phyloP scores from a whole-genome alignment of 1,139 yeast species.

The Insectozyma bohioensis region DNA sequence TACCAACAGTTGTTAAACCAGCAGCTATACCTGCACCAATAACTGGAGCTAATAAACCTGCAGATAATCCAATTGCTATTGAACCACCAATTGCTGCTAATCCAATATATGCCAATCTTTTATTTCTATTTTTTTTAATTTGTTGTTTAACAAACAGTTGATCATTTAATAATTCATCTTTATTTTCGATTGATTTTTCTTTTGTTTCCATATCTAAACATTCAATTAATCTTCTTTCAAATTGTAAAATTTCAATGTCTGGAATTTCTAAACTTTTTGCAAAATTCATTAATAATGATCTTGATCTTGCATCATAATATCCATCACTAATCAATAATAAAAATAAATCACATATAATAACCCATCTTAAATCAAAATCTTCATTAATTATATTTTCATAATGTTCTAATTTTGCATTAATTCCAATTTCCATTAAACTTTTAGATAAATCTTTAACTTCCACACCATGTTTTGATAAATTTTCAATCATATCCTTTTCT shows the following conservation, averaged over 20 bases:
- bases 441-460: conserved; percentile 68
- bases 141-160: conserved; percentile 67
- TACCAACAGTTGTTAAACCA: conserved; percentile 92
- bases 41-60: conserved; percentile 94
- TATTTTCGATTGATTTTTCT: conserved; percentile 47
- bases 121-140: conserved; percentile 61
- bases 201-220: conserved; percentile 84
- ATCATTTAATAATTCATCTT: conserved; percentile 77
- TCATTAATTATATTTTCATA: conserved; percentile 13
- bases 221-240: conserved; percentile 88
- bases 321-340: conserved; percentile 80
- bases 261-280: conserved; percentile 61
- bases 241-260: conserved; percentile 72
- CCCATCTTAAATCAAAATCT: conserved; percentile 82
- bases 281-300: conserved; percentile 69
- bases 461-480: conserved; percentile 80
- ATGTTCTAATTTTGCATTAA: conserved; percentile 28
- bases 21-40: conserved; percentile 99
- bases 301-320: conserved; percentile 83
- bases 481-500: conserved; percentile 87
- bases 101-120: conserved; percentile 84
- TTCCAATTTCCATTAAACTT: conserved; percentile 47
- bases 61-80: conserved; percentile 88
- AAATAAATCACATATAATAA: conserved; percentile 86
- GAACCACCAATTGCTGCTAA: conserved; percentile 98